Percentiles rank a stretch among this genome's conserved stretches.
These are phyloP conservation scores for Nicotiana undulata DNA, from an alignment of 257 asterid species.

Conservation along the genomic window DNA sequence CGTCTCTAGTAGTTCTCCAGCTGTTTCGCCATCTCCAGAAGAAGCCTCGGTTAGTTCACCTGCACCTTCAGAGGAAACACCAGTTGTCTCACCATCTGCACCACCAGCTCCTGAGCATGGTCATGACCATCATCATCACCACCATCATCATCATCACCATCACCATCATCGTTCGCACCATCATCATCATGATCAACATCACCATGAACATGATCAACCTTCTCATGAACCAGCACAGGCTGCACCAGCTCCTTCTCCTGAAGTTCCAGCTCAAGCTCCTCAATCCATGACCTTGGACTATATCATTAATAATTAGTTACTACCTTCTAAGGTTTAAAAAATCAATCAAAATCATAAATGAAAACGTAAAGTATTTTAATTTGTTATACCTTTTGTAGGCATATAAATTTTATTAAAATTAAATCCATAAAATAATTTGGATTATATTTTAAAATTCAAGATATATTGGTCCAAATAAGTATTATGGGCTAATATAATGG, in stretches of 20 bases:
- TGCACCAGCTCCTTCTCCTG: not conserved
- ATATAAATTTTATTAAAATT: no score
- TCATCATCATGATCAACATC: not conserved
- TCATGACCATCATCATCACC: not conserved
- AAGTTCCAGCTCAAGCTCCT: not conserved
- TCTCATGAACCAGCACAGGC: not conserved
- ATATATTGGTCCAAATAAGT: no score
- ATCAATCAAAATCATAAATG: not conserved
- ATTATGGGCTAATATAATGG: no score
- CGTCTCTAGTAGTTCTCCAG: not conserved
- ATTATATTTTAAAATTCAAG: no score
- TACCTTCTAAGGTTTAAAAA: not conserved
- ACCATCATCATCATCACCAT: accelerated
- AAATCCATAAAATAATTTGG: no score
- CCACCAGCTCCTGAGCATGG: not conserved
- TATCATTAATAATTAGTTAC: not conserved
- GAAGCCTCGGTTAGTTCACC: not conserved
- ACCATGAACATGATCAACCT: not conserved
- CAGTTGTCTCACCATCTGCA: not conserved
- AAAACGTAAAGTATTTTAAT: no score
- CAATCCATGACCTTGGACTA: not conserved
- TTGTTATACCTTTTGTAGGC: not conserved
- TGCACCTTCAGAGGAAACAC: not conserved
- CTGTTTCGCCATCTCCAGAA: not conserved
- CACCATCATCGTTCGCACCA: not conserved